Evolutionary conservation across 1,284 basidiomycete genomes (phyloP).

Genomic region (Sporisorium scitamineum): DNA sequence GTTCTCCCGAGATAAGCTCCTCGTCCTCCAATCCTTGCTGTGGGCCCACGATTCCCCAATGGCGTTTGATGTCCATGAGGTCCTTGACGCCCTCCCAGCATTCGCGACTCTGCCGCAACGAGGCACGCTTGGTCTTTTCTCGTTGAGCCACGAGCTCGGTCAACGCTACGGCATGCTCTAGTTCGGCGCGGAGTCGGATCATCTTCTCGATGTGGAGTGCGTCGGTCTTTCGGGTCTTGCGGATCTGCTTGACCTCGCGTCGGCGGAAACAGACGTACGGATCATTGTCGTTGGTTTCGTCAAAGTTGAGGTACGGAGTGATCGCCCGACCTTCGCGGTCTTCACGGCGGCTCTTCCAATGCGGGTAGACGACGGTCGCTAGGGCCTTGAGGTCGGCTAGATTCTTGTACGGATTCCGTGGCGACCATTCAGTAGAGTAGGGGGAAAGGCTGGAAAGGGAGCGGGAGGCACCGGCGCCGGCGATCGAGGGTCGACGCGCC

Average conservation of each 20-base stretch:
- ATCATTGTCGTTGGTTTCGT: constrained; percentile 93
- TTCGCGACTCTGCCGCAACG: constrained; percentile 47
- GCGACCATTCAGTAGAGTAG: constrained; percentile 48
- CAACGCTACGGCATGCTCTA: constrained; percentile 58
- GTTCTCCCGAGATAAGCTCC: constrained; percentile 61
- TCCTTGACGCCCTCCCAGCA: constrained; percentile 61
- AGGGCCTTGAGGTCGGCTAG: constrained; percentile 60
- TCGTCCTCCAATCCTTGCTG: constrained; percentile 63
- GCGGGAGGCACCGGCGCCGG: constrained; percentile 6
- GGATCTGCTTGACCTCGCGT: constrained; percentile 90
- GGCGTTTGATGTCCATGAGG: constrained; percentile 61
- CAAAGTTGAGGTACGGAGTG: constrained; percentile 71
- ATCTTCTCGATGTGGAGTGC: constrained; percentile 67
- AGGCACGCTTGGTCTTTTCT: constrained; percentile 62
- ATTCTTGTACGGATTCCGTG: constrained; percentile 62
- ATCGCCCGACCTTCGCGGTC: constrained; percentile 62
- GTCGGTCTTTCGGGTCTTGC: constrained; percentile 81
- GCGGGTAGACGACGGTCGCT: constrained; percentile 60
- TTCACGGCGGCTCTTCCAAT: constrained; percentile 66
- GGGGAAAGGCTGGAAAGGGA: constrained; percentile 1
- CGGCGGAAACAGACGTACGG: constrained; percentile 98
- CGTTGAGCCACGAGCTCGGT: constrained; percentile 63
- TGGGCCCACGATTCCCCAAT: constrained; percentile 61
- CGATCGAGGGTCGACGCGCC: constrained; percentile 22
- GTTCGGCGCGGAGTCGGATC: constrained; percentile 63